phyloP scores from a whole-genome alignment of 768 basidiomycete species.

The Cubamyces sp. region DNA sequence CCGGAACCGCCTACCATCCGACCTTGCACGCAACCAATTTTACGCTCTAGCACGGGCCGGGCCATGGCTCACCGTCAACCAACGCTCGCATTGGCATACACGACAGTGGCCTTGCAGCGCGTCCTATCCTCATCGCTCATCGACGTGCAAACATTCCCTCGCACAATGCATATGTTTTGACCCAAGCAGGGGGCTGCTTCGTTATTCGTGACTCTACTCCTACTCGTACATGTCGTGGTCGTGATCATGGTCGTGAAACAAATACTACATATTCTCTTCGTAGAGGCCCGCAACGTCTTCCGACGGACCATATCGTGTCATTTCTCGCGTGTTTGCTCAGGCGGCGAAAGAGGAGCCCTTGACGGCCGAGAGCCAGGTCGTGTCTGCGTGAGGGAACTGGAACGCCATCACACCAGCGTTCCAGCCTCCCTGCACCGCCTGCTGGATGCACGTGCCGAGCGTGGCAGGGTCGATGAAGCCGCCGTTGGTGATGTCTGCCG shows the following conservation, averaged over 20 bases:
- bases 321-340: constrained; percentile 1
- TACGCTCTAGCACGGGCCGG: too few relatives aligned
- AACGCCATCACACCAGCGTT: background rate
- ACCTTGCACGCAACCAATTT: too few relatives aligned
- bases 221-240: background rate
- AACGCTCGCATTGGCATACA: too few relatives aligned
- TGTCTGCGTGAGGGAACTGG: constrained; percentile 4
- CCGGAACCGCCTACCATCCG: too few relatives aligned
- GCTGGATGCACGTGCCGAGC: constrained; percentile 58
- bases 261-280: background rate
- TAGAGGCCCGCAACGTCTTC: background rate
- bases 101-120: too few relatives aligned
- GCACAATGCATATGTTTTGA: background rate
- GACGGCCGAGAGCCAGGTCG: constrained; percentile 1
- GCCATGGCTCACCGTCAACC: too few relatives aligned
- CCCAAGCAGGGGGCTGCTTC: too few relatives aligned
- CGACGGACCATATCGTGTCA: background rate
- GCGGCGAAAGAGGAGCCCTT: constrained; percentile 1
- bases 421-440: constrained; percentile 66
- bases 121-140: too few relatives aligned
- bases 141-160: too few relatives aligned
- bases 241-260: background rate
- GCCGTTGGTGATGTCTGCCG: constrained; percentile 45
- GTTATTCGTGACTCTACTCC: too few relatives aligned
- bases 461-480: constrained; percentile 62